Conservation (phyloP, 345 rosid species). For the Populus tremula region DNA sequence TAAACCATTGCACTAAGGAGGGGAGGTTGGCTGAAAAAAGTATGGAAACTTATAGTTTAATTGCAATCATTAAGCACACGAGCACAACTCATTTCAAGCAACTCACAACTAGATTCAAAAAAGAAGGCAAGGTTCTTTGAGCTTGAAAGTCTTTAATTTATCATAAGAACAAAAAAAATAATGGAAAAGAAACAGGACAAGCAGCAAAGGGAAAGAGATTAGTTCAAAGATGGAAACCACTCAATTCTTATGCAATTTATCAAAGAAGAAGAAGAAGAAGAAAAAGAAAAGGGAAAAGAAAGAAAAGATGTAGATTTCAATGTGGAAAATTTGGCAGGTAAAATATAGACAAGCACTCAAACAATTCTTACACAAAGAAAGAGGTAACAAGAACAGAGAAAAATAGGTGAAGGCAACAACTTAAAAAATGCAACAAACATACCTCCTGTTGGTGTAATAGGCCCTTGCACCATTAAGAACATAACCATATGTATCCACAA, state of each 20-base stretch:
- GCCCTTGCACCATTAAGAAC: constrained; percentile 77
- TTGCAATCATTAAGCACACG: not conserved
- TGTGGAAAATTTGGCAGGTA: not conserved
- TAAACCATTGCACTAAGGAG: constrained; percentile 77
- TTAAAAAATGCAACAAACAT: not conserved
- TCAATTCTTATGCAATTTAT: not conserved
- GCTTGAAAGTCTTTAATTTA: not conserved
- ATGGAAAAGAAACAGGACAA: not conserved
- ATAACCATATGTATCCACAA: constrained; percentile 64
- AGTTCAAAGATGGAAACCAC: not conserved
- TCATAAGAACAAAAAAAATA: too few species aligned
- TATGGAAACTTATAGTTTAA: not conserved
- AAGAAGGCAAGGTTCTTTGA: not conserved
- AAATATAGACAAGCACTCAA: not conserved
- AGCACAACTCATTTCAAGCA: not conserved
- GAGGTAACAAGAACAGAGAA: not conserved
- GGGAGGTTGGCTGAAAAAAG: constrained; percentile 71
- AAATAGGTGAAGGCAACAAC: not conserved
- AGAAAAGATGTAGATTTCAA: not conserved
- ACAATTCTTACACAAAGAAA: not conserved
- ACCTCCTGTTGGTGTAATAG: constrained; percentile 89
- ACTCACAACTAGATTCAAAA: too few species aligned
- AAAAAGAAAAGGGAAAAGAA: not conserved
- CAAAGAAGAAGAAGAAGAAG: not conserved
- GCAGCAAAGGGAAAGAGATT: not conserved